Evolutionary conservation across 768 basidiomycete species (phyloP).

Genomic region (Xerocomellus intermedius): DNA sequence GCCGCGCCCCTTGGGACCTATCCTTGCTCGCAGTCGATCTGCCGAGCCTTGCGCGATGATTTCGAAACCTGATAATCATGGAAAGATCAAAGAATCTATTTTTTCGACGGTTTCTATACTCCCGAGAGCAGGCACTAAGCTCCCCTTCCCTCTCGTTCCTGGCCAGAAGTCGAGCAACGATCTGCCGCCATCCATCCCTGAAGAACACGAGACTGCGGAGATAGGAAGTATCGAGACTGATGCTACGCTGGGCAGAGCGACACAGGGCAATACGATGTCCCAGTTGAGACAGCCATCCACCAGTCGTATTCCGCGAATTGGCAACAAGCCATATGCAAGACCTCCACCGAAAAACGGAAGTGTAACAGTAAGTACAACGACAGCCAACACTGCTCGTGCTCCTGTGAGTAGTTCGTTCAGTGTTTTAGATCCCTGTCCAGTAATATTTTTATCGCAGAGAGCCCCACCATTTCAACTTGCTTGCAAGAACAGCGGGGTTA

Average conservation of each 20-base stretch:
- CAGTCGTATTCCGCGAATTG: conserved; percentile 65
- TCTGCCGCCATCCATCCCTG: conserved; percentile 32
- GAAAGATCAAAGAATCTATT: conserved; percentile 18
- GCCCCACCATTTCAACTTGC: conserved; percentile 9
- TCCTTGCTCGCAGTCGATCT: conserved; percentile 28
- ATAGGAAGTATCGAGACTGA: conserved; percentile 8
- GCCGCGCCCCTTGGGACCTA: conserved; percentile 21
- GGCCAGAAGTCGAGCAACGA: conserved; percentile 18
- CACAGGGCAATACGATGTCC: conserved; percentile 38
- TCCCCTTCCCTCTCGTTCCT: conserved; percentile 31
- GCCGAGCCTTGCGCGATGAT: conserved; percentile 22
- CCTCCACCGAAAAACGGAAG: conserved; percentile 21
- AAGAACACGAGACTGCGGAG: conserved; percentile 27
- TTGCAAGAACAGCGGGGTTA: conserved; percentile 6
- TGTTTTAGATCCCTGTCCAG: not conserved
- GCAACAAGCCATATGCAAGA: conserved; percentile 56
- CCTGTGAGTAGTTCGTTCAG: conserved; percentile 16
- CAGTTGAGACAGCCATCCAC: conserved; percentile 44
- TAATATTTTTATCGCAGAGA: conserved; percentile 6
- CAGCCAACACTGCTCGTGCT: conserved; percentile 1
- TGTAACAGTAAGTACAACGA: conserved; percentile 2
- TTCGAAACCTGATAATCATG: conserved; percentile 7
- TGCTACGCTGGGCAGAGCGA: conserved; percentile 12
- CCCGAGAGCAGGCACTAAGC: conserved; percentile 10
- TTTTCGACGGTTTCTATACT: conserved; percentile 17